A percentile compares a stretch with the other conserved stretches of the same genome.
Conservation (phyloP, 345 rosid genomes). For the Salix arbutifolia region DNA sequence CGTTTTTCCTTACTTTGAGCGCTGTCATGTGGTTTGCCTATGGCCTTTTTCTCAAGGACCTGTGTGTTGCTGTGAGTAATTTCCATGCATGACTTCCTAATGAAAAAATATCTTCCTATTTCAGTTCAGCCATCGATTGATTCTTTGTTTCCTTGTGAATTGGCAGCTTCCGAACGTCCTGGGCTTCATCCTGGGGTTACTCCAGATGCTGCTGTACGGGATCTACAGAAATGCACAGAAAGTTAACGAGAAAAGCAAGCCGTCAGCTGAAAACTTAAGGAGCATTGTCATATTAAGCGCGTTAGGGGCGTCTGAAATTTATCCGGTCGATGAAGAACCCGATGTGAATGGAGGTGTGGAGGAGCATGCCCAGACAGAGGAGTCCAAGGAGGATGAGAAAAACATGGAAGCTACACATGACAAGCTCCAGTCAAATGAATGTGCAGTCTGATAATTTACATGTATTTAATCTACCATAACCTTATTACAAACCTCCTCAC, state of each 20-base stretch:
- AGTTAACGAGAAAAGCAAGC: constrained; percentile 21
- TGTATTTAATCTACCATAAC: neutral
- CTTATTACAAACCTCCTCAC: neutral
- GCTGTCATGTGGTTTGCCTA: constrained; percentile 82
- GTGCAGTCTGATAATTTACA: constrained; percentile 34
- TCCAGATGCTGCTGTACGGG: constrained; percentile 65
- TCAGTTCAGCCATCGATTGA: neutral
- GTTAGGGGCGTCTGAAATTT: constrained; percentile 26
- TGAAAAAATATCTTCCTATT: neutral
- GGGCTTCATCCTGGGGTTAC: constrained; percentile 64
- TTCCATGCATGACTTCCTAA: neutral
- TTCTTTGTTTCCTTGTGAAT: neutral
- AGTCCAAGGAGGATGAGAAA: constrained; percentile 12
- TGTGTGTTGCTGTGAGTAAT: constrained; percentile 67
- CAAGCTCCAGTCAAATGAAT: constrained; percentile 13
- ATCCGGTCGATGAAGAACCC: constrained; percentile 18
- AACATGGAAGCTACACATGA: constrained; percentile 16
- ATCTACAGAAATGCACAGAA: constrained; percentile 41
- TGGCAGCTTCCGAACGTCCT: constrained; percentile 66
- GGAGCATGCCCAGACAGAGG: constrained; percentile 1
- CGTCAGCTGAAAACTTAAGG: constrained; percentile 20
- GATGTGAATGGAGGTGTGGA: neutral
- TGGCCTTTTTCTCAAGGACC: constrained; percentile 55
- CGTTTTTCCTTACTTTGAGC: constrained; percentile 74
- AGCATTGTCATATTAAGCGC: constrained; percentile 18